A percentile compares a stretch with the other conserved stretches of the same genome.
Evolutionary conservation across 805 yeast species (phyloP).

Genomic region (Nakazawaea ernobii): DNA sequence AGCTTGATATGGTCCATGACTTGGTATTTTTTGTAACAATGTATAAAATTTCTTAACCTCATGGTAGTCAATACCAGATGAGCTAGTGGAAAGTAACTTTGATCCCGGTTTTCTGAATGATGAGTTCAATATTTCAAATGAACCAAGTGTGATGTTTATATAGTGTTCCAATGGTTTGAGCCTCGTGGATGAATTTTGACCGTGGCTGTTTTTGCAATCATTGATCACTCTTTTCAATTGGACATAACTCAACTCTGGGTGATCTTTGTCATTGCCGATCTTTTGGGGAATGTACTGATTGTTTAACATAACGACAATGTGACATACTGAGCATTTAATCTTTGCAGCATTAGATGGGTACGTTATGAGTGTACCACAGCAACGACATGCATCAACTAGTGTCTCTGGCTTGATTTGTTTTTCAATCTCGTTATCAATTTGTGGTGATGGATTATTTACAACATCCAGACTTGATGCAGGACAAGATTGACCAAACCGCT

Average conservation of each 20-base stretch:
- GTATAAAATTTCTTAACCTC: slow-evolving; percentile 43
- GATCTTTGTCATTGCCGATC: slow-evolving; percentile 11
- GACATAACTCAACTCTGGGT: slow-evolving; percentile 22
- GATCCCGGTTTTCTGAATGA: slow-evolving; percentile 42
- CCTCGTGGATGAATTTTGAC: slow-evolving; percentile 15
- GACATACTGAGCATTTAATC: slow-evolving; percentile 60
- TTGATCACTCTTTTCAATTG: slow-evolving; percentile 29
- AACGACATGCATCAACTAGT: slow-evolving; percentile 29
- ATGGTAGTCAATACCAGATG: slow-evolving; percentile 45
- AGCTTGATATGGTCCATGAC: slow-evolving; percentile 52
- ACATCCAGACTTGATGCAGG: not conserved
- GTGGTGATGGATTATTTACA: not conserved
- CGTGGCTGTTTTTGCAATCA: slow-evolving; percentile 21
- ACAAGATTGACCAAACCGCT: not conserved
- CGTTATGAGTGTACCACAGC: slow-evolving; percentile 41
- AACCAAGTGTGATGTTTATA: slow-evolving; percentile 42
- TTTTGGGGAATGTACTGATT: slow-evolving; percentile 12
- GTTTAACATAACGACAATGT: slow-evolving; percentile 32
- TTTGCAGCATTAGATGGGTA: slow-evolving; percentile 29
- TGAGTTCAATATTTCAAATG: slow-evolving; percentile 38
- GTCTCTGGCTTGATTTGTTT: slow-evolving; percentile 4
- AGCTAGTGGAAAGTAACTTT: slow-evolving; percentile 23
- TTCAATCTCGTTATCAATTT: not conserved
- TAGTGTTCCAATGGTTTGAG: slow-evolving; percentile 48
- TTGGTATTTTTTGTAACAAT: slow-evolving; percentile 44